A percentile compares a stretch with the other conserved stretches of the same genome.
Evolutionary conservation across 2,329 filamentous ascomycete genomes (phyloP).

Genomic region (Diaporthe citrichinensis): DNA sequence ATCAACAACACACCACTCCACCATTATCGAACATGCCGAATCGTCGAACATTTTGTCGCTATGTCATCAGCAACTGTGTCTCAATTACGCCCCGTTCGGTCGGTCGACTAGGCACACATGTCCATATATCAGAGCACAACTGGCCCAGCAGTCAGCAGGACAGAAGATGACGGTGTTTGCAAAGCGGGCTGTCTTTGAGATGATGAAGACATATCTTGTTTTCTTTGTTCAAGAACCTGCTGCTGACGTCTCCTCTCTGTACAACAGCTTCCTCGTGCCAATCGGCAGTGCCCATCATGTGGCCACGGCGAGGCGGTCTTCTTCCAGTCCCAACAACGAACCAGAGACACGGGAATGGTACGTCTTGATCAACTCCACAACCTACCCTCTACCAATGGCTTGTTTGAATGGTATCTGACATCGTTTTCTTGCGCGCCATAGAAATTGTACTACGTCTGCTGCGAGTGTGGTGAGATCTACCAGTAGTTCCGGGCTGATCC

Average conservation of each 20-base stretch:
- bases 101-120: background rate
- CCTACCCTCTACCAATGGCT: background rate
- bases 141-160: constrained; percentile 28
- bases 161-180: constrained; percentile 13
- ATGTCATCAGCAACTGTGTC: background rate
- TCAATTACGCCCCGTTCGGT: background rate
- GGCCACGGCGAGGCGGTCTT: constrained; percentile 92
- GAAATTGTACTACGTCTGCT: constrained; percentile 97
- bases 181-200: constrained; percentile 39
- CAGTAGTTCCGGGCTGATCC: constrained; percentile 54
- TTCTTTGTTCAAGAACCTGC: constrained; percentile 46
- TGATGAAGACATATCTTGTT: constrained; percentile 41
- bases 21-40: background rate
- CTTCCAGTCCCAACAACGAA: constrained; percentile 98
- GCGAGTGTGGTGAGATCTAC: constrained; percentile 92
- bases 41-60: background rate
- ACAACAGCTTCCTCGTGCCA: constrained; percentile 88
- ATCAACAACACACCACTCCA: background rate
- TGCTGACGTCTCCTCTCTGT: constrained; percentile 59
- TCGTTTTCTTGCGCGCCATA: constrained; percentile 51
- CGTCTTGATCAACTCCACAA: constrained; percentile 52
- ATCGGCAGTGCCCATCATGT: constrained; percentile 88
- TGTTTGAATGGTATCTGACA: background rate
- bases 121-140: constrained; percentile 37
- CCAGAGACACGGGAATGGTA: constrained; percentile 98